These are phyloP conservation scores for Dactylellina drechsleri DNA, from an alignment of 2,329 filamentous ascomycete genomes.

Conservation along the genomic window DNA sequence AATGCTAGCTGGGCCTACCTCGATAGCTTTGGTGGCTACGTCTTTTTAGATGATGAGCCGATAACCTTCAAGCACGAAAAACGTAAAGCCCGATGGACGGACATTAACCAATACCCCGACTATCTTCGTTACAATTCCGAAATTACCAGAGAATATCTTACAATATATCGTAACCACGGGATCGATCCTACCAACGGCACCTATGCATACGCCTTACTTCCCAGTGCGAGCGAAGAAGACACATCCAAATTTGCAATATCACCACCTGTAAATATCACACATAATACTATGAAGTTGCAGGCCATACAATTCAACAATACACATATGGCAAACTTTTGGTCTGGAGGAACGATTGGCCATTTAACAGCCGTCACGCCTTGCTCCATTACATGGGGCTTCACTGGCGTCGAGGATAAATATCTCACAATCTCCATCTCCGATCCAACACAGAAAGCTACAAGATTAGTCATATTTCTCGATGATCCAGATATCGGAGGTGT, in stretches of 20 bases:
- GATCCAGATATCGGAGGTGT: constrained; percentile 68
- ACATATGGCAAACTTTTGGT: constrained; percentile 55
- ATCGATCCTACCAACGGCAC: constrained; percentile 34
- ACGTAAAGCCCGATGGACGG: constrained; percentile 51
- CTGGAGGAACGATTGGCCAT: constrained; percentile 39
- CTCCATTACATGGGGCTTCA: constrained; percentile 50
- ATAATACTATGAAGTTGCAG: constrained; percentile 43
- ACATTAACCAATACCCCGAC: constrained; percentile 55
- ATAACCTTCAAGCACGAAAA: constrained; percentile 51
- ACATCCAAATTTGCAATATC: constrained; percentile 33
- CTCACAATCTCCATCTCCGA: constrained; percentile 44
- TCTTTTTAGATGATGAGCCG: constrained; percentile 45
- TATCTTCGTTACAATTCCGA: constrained; percentile 41
- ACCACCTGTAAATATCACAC: constrained; percentile 39
- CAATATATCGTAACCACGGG: constrained; percentile 54
- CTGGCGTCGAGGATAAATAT: constrained; percentile 31
- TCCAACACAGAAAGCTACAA: constrained; percentile 39
- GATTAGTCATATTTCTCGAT: constrained; percentile 62
- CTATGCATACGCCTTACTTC: constrained; percentile 55
- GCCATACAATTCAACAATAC: constrained; percentile 53
- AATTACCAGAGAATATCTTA: constrained; percentile 52
- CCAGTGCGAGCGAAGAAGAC: constrained; percentile 33
- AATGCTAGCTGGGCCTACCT: constrained; percentile 51
- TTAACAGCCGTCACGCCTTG: constrained; percentile 53
- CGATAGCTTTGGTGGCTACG: constrained; percentile 53